phyloP scores from a whole-genome alignment of 306 rosid species.

The Quillaja saponaria region DNA sequence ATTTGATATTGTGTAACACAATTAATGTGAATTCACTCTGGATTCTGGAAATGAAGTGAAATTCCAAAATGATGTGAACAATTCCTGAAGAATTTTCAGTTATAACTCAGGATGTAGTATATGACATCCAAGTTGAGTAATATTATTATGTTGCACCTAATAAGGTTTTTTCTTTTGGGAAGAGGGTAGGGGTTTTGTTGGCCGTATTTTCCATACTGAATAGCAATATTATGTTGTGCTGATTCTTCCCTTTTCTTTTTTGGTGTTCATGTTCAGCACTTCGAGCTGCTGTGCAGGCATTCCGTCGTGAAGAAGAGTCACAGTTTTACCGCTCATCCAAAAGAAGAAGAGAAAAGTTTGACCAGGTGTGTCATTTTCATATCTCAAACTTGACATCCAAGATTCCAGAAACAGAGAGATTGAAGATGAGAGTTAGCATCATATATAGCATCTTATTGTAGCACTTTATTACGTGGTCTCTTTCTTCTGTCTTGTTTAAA shows the following conservation, averaged over 20 bases:
- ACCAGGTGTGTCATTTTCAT: slow-evolving; percentile 65
- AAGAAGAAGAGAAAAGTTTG: slow-evolving; percentile 78
- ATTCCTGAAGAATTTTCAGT: slow-evolving; percentile 11
- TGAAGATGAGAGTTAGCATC: slow-evolving; percentile 5
- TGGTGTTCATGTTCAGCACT: slow-evolving; percentile 62
- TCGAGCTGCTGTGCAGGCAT: slow-evolving; percentile 91
- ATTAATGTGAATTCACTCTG: too few relatives aligned
- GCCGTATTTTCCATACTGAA: too few relatives aligned
- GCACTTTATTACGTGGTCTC: too few relatives aligned
- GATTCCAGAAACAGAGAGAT: slow-evolving; percentile 17
- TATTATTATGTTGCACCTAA: not conserved
- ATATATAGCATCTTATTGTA: too few relatives aligned
- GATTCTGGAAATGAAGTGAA: not conserved
- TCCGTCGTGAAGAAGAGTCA: slow-evolving; percentile 81
- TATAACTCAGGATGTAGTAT: not conserved
- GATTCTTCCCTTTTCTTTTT: slow-evolving; percentile 24
- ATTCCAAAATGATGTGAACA: not conserved
- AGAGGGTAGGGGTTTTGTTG: too few relatives aligned
- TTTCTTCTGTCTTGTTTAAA: not conserved
- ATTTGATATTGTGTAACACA: too few relatives aligned
- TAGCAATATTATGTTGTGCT: slow-evolving; percentile 1
- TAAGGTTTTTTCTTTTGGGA: too few relatives aligned
- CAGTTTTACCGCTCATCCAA: slow-evolving; percentile 73
- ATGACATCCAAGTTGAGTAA: not conserved
- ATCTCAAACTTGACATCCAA: slow-evolving; percentile 15